A percentile compares a stretch with the other conserved stretches of the same genome.
Conservation (phyloP, 1,284 basidiomycete species). For the Grifola frondosa region DNA sequence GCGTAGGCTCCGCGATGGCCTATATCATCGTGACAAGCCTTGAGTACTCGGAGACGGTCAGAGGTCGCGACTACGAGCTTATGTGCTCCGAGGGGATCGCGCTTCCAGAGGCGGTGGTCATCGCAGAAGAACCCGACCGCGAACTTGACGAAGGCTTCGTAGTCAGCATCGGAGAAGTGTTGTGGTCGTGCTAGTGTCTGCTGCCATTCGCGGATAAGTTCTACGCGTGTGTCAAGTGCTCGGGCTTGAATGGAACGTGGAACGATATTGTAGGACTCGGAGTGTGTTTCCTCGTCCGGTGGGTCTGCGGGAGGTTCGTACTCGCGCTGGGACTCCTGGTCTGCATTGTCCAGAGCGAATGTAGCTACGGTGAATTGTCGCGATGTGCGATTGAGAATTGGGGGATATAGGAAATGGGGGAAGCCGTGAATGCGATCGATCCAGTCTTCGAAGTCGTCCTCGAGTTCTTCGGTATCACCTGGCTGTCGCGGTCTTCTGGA, state of each 20-base stretch:
- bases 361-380: background rate
- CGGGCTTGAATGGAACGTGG: background rate
- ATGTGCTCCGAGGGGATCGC: constrained; percentile 2
- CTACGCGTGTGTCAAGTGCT: background rate
- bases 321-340: too few relatives aligned
- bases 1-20: constrained; percentile 27
- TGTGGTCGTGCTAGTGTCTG: constrained; percentile 13
- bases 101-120: constrained; percentile 12
- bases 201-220: constrained; percentile 9
- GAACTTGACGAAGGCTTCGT: background rate
- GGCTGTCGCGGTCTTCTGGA: constrained; percentile 27
- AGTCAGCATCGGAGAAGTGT: background rate
- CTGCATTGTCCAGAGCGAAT: background rate
- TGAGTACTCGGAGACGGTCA: constrained; percentile 5
- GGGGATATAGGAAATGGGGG: constrained; percentile 13
- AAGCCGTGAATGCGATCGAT: constrained; percentile 29
- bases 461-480: constrained; percentile 21
- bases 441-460: constrained; percentile 36
- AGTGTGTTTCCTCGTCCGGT: too few relatives aligned
- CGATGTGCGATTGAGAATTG: background rate
- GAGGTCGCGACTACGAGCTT: constrained; percentile 12
- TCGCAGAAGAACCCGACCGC: constrained; percentile 11
- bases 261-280: background rate
- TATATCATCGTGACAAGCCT: constrained; percentile 24
- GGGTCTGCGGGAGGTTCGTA: too few relatives aligned